A percentile compares a stretch with the other conserved stretches of the same genome.
phyloP scores from a whole-genome alignment of 1,284 basidiomycete species.

The Volvariella volvacea region DNA sequence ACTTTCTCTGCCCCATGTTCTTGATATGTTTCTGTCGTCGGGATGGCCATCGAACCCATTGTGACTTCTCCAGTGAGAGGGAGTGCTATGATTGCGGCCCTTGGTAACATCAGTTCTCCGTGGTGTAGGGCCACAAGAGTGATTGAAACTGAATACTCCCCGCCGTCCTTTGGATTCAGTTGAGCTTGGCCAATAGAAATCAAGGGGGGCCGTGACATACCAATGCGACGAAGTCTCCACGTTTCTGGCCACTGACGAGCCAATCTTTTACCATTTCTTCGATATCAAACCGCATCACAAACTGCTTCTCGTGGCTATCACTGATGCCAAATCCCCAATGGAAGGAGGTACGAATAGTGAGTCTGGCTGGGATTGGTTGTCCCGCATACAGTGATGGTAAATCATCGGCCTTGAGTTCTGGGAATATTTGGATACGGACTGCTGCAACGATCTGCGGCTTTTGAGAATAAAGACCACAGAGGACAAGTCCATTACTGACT shows the following conservation, averaged over 20 bases:
- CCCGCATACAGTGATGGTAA: slow-evolving; percentile 62
- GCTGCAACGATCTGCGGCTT: slow-evolving; percentile 73
- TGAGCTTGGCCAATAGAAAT: not conserved
- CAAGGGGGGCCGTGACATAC: slow-evolving; percentile 27
- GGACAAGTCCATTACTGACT: slow-evolving; percentile 17
- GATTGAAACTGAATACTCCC: slow-evolving; percentile 47
- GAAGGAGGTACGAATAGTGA: slow-evolving; percentile 65
- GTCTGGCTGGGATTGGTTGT: slow-evolving; percentile 61
- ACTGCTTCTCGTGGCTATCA: slow-evolving; percentile 30
- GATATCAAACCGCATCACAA: slow-evolving; percentile 67
- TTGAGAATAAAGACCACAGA: not conserved
- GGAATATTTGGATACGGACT: slow-evolving; percentile 48
- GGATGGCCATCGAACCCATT: slow-evolving; percentile 52
- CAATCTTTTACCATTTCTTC: slow-evolving; percentile 73
- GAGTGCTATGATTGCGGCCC: slow-evolving; percentile 56
- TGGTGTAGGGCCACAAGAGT: slow-evolving; percentile 77
- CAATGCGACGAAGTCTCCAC: slow-evolving; percentile 67
- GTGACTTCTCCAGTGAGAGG: slow-evolving; percentile 41
- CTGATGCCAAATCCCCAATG: slow-evolving; percentile 58
- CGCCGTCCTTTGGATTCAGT: slow-evolving; percentile 41
- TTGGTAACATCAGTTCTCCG: slow-evolving; percentile 66
- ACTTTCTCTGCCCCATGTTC: slow-evolving; percentile 70
- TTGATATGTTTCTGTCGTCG: slow-evolving; percentile 69
- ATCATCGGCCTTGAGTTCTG: slow-evolving; percentile 25
- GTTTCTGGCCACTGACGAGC: slow-evolving; percentile 76